Evolutionary conservation across 768 basidiomycete genomes (phyloP).

Genomic region (Boletus subcaerulescens): DNA sequence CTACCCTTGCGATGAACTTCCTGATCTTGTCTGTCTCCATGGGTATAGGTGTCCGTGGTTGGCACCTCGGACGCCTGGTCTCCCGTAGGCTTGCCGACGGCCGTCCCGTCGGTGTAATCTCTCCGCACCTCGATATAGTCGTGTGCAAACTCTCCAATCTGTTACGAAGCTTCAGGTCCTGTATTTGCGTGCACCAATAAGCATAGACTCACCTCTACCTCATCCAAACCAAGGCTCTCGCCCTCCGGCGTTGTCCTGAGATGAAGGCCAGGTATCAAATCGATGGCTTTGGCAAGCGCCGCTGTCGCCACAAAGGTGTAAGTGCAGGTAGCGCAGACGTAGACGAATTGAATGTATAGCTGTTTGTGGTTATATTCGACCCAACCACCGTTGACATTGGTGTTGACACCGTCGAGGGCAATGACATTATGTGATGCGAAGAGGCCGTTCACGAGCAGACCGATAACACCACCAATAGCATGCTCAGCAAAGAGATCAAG

Average conservation of each 20-base stretch:
- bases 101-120: slow-evolving; percentile 55
- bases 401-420: slow-evolving; percentile 64
- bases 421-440: slow-evolving; percentile 69
- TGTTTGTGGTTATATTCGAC: slow-evolving; percentile 76
- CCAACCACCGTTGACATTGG: slow-evolving; percentile 59
- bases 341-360: slow-evolving; percentile 73
- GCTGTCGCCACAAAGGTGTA: slow-evolving; percentile 67
- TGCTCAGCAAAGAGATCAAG: slow-evolving; percentile 93
- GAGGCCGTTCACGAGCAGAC: slow-evolving; percentile 67
- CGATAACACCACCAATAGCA: slow-evolving; percentile 80
- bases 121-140: slow-evolving; percentile 71
- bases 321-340: slow-evolving; percentile 52
- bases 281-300: slow-evolving; percentile 52
- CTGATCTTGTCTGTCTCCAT: slow-evolving; percentile 40
- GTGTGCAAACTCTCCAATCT: slow-evolving; percentile 69
- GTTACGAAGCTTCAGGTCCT: neutral
- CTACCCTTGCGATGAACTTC: neutral
- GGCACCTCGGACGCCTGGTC: slow-evolving; percentile 5
- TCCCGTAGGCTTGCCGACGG: slow-evolving; percentile 20
- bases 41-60: slow-evolving; percentile 12
- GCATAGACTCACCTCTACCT: slow-evolving; percentile 53
- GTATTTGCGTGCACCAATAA: neutral
- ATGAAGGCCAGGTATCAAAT: slow-evolving; percentile 56
- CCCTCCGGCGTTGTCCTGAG: slow-evolving; percentile 53
- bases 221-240: slow-evolving; percentile 65